A percentile compares a stretch with the other conserved stretches of the same genome.
Conservation (phyloP, 352 stramenopile genomes). For the Phytophthora tentaculata region DNA sequence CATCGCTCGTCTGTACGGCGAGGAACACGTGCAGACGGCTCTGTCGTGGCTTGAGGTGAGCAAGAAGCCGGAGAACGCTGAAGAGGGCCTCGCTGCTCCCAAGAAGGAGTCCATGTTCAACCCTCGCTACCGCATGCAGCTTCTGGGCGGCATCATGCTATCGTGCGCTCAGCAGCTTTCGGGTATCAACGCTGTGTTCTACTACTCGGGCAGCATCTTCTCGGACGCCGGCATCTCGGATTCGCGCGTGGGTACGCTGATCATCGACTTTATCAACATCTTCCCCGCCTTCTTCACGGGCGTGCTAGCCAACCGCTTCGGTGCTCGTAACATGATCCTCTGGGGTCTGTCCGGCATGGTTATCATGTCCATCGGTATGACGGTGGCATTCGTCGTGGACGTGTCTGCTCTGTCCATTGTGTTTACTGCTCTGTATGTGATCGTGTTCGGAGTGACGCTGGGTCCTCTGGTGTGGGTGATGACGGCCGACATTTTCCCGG, state of each 20-base stretch:
- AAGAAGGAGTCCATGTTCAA: slow-evolving; percentile 47
- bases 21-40: slow-evolving; percentile 36
- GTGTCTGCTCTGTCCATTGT: no score
- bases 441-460: neutral
- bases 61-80: slow-evolving; percentile 5
- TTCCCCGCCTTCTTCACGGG: slow-evolving; percentile 9
- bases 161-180: slow-evolving; percentile 37
- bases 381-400: no score
- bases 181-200: slow-evolving; percentile 33
- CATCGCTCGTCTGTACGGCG: slow-evolving; percentile 40
- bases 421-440: no score
- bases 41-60: slow-evolving; percentile 40
- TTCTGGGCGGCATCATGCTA: slow-evolving; percentile 57
- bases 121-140: slow-evolving; percentile 46
- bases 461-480: slow-evolving; percentile 33
- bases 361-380: no score
- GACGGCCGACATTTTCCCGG: slow-evolving; percentile 35
- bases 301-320: no score
- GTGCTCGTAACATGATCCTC: no score
- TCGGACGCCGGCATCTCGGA: slow-evolving; percentile 38
- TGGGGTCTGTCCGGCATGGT: no score
- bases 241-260: slow-evolving; percentile 28
- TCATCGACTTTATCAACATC: slow-evolving; percentile 41
- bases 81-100: slow-evolving; percentile 20
- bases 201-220: slow-evolving; percentile 34